These are phyloP conservation scores for Antrodiella citrinella DNA, from an alignment of 768 basidiomycete genomes.

Conservation along the genomic window DNA sequence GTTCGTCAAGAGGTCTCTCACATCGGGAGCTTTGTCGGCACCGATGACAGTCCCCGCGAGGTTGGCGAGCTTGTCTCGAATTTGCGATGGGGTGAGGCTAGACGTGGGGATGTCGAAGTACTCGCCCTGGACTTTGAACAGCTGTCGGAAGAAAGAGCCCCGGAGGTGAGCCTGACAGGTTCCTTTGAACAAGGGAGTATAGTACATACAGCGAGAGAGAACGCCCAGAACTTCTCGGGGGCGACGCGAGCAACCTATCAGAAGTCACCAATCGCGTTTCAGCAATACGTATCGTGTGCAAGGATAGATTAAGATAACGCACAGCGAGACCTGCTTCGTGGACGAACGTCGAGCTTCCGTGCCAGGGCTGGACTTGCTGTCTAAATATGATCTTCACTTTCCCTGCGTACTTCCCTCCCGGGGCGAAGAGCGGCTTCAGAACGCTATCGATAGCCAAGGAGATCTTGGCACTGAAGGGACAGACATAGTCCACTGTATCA, in stretches of 20 bases:
- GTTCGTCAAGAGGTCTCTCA: constrained; percentile 55
- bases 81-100: constrained; percentile 57
- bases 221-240: constrained; percentile 76
- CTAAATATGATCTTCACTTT: constrained; percentile 71
- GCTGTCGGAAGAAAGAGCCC: constrained; percentile 30
- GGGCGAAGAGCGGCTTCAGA: constrained; percentile 49
- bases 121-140: constrained; percentile 69
- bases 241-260: constrained; percentile 56
- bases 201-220: constrained; percentile 50
- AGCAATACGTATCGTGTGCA: not conserved
- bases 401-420: constrained; percentile 56
- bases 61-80: constrained; percentile 63
- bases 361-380: constrained; percentile 76
- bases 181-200: not conserved
- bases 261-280: constrained; percentile 1
- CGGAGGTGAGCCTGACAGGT: not conserved
- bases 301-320: constrained; percentile 12
- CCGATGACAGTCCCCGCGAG: constrained; percentile 51
- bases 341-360: constrained; percentile 61
- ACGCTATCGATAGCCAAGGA: constrained; percentile 49
- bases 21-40: constrained; percentile 36
- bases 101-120: constrained; percentile 74
- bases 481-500: constrained; percentile 73
- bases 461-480: constrained; percentile 71
- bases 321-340: constrained; percentile 84